Evolutionary conservation across 2,329 filamentous ascomycete species (phyloP).

Genomic region (Pseudocercospora crystallina): DNA sequence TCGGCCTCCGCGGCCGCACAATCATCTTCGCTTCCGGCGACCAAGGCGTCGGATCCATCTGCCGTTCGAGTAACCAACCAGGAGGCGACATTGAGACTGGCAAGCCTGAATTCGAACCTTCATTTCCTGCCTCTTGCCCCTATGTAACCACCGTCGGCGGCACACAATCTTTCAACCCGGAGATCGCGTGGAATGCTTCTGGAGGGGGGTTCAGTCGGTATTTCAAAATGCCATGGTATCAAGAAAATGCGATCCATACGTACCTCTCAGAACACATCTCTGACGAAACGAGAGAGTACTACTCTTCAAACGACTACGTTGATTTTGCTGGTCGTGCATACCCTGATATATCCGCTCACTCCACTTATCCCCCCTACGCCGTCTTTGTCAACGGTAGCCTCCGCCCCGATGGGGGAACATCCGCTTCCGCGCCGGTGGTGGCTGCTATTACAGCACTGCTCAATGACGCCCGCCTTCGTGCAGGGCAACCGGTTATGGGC

Average conservation of each 20-base stretch:
- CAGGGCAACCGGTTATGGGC: conserved; percentile 46
- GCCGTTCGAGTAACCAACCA: conserved; percentile 26
- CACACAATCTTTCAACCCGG: conserved; percentile 41
- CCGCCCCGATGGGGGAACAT: conserved; percentile 43
- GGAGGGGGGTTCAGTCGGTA: conserved; percentile 47
- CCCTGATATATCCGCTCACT: conserved; percentile 50
- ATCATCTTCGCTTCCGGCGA: conserved; percentile 64
- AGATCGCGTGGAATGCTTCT: conserved; percentile 30
- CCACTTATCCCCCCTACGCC: conserved; percentile 32
- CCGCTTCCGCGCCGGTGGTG: conserved; percentile 58
- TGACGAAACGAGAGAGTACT: conserved; percentile 21
- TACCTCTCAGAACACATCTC: conserved; percentile 23
- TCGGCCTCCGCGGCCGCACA: conserved; percentile 62
- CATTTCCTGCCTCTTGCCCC: conserved; percentile 47
- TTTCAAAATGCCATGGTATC: conserved; percentile 44
- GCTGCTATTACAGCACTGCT: conserved; percentile 60
- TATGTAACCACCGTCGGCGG: conserved; percentile 49
- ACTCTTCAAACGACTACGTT: conserved; percentile 18
- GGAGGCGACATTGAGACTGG: conserved; percentile 24
- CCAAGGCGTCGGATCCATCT: conserved; percentile 52
- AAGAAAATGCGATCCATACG: conserved; percentile 38
- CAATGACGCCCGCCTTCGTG: conserved; percentile 59
- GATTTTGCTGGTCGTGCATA: conserved; percentile 41
- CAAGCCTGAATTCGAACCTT: conserved; percentile 1
- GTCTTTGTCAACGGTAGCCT: conserved; percentile 42